phyloP scores from a whole-genome alignment of 108 stramenopile genomes.

The Aurantiochytrium sp. region DNA sequence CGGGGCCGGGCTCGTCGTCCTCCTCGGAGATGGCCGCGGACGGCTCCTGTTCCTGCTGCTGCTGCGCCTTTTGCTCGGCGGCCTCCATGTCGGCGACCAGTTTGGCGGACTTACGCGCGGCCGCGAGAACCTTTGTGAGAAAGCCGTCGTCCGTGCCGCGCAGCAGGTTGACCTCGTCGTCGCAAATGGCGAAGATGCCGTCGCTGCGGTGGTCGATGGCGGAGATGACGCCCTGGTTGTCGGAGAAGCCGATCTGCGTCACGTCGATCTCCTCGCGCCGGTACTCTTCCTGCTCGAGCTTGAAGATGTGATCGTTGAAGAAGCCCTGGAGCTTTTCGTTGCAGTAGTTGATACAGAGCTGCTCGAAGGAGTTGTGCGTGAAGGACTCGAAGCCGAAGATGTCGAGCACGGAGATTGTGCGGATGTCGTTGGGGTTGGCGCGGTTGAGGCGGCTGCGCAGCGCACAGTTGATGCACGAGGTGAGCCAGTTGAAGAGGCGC shows the following conservation, averaged over 20 bases:
- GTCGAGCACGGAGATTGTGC: constrained; percentile 60
- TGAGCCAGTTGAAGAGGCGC: constrained; percentile 56
- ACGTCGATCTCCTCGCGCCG: constrained; percentile 47
- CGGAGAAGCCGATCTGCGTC: constrained; percentile 49
- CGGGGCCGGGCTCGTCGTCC: neutral
- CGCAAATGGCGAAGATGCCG: constrained; percentile 58
- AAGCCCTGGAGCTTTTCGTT: constrained; percentile 62
- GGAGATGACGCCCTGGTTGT: constrained; percentile 55
- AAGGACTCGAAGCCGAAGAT: constrained; percentile 96
- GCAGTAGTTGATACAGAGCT: constrained; percentile 64
- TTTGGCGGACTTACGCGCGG: neutral
- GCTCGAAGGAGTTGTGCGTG: constrained; percentile 63
- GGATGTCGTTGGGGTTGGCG: neutral
- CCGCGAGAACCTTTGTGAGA: constrained; percentile 43
- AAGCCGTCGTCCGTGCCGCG: constrained; percentile 53
- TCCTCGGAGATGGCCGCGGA: too few species aligned
- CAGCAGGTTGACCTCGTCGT: constrained; percentile 62
- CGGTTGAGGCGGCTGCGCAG: neutral
- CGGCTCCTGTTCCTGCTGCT: neutral
- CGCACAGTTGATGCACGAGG: constrained; percentile 50
- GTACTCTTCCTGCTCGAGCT: constrained; percentile 56
- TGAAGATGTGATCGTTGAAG: constrained; percentile 61
- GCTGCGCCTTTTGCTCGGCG: neutral
- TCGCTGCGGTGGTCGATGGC: constrained; percentile 40
- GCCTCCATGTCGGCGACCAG: neutral